Evolutionary conservation across 805 yeast genomes (phyloP).

Genomic region (Candida ficus): DNA sequence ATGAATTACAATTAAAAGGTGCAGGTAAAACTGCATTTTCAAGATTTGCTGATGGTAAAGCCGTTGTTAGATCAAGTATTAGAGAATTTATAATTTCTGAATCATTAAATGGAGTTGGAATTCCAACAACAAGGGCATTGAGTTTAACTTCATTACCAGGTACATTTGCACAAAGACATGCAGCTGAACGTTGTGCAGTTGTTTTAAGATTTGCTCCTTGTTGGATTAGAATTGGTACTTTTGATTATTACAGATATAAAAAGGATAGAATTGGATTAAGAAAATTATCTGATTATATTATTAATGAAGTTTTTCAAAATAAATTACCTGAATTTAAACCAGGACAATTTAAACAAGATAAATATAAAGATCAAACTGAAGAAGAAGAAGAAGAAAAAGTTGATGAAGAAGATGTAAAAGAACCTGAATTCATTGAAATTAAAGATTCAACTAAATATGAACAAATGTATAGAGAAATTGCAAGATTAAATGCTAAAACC

Average conservation of each 20-base stretch:
- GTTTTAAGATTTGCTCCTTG: slow-evolving; percentile 77
- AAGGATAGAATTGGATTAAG: slow-evolving; percentile 62
- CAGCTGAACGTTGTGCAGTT: slow-evolving; percentile 77
- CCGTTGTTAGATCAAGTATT: slow-evolving; percentile 81
- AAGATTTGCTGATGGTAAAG: slow-evolving; percentile 95
- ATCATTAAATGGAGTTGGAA: slow-evolving; percentile 69
- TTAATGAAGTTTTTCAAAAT: slow-evolving; percentile 51
- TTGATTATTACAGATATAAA: slow-evolving; percentile 74
- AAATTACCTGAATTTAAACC: slow-evolving; percentile 25
- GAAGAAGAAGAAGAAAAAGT: slow-evolving; percentile 12
- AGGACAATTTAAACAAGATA: slow-evolving; percentile 20
- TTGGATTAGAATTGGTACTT: slow-evolving; percentile 87
- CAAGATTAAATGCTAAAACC: slow-evolving; percentile 66
- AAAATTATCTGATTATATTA: slow-evolving; percentile 64
- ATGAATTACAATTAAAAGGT: slow-evolving; percentile 82
- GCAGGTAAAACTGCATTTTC: slow-evolving; percentile 90
- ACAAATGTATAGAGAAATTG: slow-evolving; percentile 63
- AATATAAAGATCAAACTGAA: slow-evolving; percentile 20
- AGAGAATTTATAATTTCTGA: slow-evolving; percentile 87
- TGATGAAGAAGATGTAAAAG: slow-evolving; percentile 18
- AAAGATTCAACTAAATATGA: slow-evolving; percentile 56
- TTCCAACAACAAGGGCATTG: slow-evolving; percentile 83
- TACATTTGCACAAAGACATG: slow-evolving; percentile 67
- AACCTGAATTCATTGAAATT: slow-evolving; percentile 15
- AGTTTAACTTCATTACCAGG: slow-evolving; percentile 68